Base-by-base conservation (phyloP, 129 eudicot genomes). In the Artemisia annua region DNA sequence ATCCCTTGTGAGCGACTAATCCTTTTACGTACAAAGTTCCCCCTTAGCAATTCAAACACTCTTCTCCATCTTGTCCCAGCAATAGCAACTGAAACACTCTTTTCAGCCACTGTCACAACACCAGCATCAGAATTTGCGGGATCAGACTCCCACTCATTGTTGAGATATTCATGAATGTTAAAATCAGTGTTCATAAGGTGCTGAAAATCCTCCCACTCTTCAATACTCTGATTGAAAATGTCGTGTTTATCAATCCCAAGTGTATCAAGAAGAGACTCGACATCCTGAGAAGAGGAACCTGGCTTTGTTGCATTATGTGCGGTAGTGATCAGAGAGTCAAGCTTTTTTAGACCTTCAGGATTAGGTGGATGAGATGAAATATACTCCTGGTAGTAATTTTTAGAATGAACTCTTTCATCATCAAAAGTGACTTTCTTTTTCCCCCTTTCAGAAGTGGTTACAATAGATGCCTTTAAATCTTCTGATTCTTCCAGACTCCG, bases 1-100 rank as follows among this genome's bases (percentile, higher is more conserved):
- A 75, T 70, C 39, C 76, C 70, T 62, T 81, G 56, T 30, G 77
- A 20, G 57, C 62, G 78, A 70, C 64, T 56, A 20, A 57, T 20
- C 61, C 79, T 81, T 75, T 69, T 68, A 57, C 72, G 81, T 12
- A 66, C 60, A 3, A 79, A 80, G 5, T 63, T 20, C 53, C 70
- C 30, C 66, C 73, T 66, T 17, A 82, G 18, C 70, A 73, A 28
- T 44, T 60, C 62, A 1, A 60, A 64, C 51, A 72, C 75, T 18
- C 49, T 72, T 30, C 12, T 61, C 85, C 86, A 82, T 61, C 75
- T 61, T 59, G 48, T 49, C 30, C 50, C 50, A 20, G 76, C 65
- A 11, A 59, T 12, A 24, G 16, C 28, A 59, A 59, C 32, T 2
- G 65, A 7, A 59, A 24, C 69, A 19, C 51, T 26, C 39, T 61